A percentile compares a stretch with the other conserved stretches of the same genome.
Evolutionary conservation across 352 stramenopile genomes (phyloP).

Genomic region (Thalassiosira oceanica): DNA sequence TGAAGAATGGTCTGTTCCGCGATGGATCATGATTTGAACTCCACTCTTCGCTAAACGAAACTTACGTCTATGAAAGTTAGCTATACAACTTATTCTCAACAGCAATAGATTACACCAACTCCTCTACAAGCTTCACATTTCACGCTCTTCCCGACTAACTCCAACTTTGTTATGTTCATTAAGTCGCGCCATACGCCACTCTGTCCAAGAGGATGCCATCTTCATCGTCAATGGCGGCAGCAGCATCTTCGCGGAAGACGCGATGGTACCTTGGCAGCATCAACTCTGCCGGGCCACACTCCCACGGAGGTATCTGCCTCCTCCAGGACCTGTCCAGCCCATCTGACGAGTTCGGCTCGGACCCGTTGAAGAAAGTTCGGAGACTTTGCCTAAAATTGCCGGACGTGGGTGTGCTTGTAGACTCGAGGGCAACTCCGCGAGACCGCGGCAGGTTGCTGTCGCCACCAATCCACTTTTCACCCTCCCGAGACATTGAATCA

Average conservation of each 20-base stretch:
- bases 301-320: constrained; percentile 26
- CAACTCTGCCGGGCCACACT: constrained; percentile 37
- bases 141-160: no score
- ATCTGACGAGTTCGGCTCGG: neutral
- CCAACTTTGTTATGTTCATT: no score
- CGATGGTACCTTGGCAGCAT: constrained; percentile 31
- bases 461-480: constrained; percentile 6
- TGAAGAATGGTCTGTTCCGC: no score
- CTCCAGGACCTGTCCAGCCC: neutral
- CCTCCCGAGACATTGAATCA: constrained; percentile 16
- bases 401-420: neutral
- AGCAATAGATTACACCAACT: neutral
- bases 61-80: no score
- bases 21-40: no score
- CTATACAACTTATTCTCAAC: no score
- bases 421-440: neutral
- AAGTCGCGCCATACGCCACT: no score
- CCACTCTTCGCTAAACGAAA: no score
- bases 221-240: neutral
- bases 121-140: neutral
- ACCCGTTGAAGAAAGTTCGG: constrained; percentile 12
- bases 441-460: neutral
- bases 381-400: constrained; percentile 16
- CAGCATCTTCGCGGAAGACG: constrained; percentile 1
- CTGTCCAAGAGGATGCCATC: no score